A percentile compares a stretch with the other conserved stretches of the same genome.
phyloP scores from a whole-genome alignment of 352 stramenopile genomes.

The Pythium dissimile region DNA sequence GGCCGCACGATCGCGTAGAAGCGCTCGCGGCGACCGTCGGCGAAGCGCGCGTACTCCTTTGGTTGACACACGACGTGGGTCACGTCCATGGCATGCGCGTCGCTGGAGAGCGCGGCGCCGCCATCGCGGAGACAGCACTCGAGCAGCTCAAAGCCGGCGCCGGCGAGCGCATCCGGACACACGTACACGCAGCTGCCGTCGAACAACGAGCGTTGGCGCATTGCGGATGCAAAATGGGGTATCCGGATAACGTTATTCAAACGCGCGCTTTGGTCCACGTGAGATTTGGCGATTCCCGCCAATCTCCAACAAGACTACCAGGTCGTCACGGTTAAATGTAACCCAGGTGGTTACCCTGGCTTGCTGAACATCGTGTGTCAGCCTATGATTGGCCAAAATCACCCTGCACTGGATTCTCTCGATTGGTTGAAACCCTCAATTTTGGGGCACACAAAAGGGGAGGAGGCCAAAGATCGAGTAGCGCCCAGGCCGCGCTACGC shows the following conservation, averaged over 20 bases:
- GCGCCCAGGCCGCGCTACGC: not conserved
- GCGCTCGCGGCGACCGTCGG: constrained; percentile 45
- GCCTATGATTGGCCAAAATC: constrained; percentile 10
- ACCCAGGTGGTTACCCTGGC: not conserved
- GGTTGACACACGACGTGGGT: constrained; percentile 79
- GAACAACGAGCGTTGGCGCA: constrained; percentile 52
- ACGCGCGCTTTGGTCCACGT: too few species aligned
- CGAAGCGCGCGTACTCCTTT: constrained; percentile 45
- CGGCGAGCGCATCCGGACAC: constrained; percentile 43
- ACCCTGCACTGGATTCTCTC: not conserved
- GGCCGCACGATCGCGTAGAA: constrained; percentile 74
- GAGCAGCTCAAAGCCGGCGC: constrained; percentile 35
- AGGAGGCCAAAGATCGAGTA: constrained; percentile 17
- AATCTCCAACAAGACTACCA: too few species aligned
- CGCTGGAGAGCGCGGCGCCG: constrained; percentile 42
- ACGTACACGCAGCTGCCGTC: constrained; percentile 46
- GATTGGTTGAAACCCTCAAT: not conserved
- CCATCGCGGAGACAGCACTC: constrained; percentile 63
- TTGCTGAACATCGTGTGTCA: constrained; percentile 18
- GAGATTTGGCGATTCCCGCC: too few species aligned
- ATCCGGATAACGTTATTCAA: too few species aligned
- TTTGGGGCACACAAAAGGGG: not conserved
- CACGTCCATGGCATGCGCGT: constrained; percentile 25
- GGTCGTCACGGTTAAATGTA: not conserved
- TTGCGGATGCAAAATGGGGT: not conserved